phyloP scores from a whole-genome alignment of 169 alveolate species.

The Cryptosporidium parvum region DNA sequence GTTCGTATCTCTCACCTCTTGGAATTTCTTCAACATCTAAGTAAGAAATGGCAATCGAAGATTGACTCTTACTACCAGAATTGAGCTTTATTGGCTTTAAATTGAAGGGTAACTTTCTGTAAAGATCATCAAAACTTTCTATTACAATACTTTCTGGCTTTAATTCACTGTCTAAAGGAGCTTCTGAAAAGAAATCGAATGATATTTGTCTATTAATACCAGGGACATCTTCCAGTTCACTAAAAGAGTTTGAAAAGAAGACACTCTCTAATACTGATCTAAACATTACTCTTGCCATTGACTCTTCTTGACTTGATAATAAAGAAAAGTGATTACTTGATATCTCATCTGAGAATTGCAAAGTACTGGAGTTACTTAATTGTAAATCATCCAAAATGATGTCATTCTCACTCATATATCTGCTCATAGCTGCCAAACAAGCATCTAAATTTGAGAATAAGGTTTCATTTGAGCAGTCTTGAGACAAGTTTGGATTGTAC shows the following conservation, averaged over 20 bases:
- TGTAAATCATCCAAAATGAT: constrained; percentile 5
- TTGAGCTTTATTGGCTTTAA: not conserved
- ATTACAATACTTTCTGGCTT: not conserved
- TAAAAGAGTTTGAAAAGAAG: not conserved
- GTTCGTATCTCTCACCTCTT: not conserved
- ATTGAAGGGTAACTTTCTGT: not conserved
- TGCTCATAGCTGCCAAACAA: constrained; percentile 12
- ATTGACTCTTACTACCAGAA: not conserved
- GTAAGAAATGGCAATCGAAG: not conserved
- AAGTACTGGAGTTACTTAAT: not conserved
- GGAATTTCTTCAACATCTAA: not conserved
- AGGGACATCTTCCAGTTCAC: not conserved
- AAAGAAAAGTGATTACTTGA: constrained; percentile 6
- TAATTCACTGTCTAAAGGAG: not conserved
- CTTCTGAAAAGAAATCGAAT: not conserved
- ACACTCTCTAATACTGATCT: constrained; percentile 1
- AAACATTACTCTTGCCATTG: not conserved
- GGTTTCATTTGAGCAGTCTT: not conserved
- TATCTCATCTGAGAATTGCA: not conserved
- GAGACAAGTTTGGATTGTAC: not conserved
- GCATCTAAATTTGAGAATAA: not conserved
- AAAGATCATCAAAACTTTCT: not conserved
- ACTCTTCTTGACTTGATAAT: not conserved
- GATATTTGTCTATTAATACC: not conserved
- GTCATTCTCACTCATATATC: not conserved